These are phyloP conservation scores for Lepiota brunneoincarnata DNA, from an alignment of 768 basidiomycete genomes.

Conservation along the genomic window DNA sequence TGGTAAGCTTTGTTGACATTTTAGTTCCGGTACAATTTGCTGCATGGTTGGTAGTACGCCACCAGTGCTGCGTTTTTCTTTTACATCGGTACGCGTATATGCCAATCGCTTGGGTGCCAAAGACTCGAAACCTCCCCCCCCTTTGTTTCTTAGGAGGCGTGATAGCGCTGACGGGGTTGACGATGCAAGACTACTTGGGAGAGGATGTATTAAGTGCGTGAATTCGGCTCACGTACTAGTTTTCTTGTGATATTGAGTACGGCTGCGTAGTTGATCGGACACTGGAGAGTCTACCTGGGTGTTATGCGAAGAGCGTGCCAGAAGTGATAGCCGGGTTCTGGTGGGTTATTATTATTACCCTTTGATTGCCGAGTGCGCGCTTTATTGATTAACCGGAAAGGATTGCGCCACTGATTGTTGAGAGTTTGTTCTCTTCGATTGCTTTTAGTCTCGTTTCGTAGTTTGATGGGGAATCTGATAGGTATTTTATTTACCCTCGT, in stretches of 20 bases:
- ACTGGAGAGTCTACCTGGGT: conserved; percentile 23
- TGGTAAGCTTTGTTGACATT: not conserved
- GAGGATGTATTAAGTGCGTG: conserved; percentile 23
- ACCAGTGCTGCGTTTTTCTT: conserved; percentile 20
- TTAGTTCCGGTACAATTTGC: not conserved
- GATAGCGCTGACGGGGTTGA: conserved; percentile 20
- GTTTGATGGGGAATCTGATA: conserved; percentile 1
- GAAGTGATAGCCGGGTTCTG: conserved; percentile 26
- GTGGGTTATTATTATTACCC: conserved; percentile 14
- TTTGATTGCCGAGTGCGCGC: not conserved
- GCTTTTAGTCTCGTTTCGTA: not conserved
- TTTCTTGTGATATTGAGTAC: not conserved
- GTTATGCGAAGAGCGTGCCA: conserved; percentile 26
- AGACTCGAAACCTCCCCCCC: not conserved
- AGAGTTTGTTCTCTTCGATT: conserved; percentile 16
- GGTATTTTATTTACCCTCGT: conserved; percentile 24
- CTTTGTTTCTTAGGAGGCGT: too few species aligned
- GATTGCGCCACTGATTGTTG: conserved; percentile 26
- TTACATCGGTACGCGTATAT: conserved; percentile 19
- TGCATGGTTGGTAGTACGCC: conserved; percentile 9
- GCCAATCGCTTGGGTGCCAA: not conserved
- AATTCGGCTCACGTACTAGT: not conserved
- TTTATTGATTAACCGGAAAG: conserved; percentile 4
- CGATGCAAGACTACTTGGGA: conserved; percentile 24
- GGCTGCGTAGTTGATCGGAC: conserved; percentile 18